phyloP scores from a whole-genome alignment of 768 basidiomycete species.

The Amanita polypyramis region DNA sequence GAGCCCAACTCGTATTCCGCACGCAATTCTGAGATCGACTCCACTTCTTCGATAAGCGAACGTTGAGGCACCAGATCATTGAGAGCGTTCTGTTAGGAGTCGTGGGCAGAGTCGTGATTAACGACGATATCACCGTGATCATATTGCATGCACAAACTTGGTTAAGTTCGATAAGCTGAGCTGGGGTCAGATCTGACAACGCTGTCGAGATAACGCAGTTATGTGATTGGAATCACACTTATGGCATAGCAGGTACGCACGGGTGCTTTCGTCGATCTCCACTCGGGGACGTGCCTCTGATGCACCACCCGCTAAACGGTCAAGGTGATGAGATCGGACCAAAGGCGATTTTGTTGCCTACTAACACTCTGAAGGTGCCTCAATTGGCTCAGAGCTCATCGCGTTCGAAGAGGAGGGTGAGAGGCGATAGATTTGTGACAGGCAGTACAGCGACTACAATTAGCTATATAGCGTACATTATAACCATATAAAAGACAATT shows the following conservation, averaged over 20 bases:
- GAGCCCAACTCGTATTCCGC: conserved; percentile 58
- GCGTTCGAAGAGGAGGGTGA: background rate
- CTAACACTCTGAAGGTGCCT: no score
- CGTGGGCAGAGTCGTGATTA: background rate
- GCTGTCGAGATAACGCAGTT: background rate
- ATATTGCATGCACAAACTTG: conserved; percentile 8
- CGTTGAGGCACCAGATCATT: conserved; percentile 28
- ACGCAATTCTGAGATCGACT: conserved; percentile 43
- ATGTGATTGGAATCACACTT: background rate
- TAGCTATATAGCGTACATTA: background rate
- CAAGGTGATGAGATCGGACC: background rate
- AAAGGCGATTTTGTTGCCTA: background rate
- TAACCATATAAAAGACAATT: background rate
- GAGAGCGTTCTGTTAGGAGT: conserved; percentile 9
- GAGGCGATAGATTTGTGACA: background rate
- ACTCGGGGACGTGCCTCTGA: background rate
- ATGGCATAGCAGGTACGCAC: background rate
- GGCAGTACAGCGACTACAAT: background rate
- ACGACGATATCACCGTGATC: background rate
- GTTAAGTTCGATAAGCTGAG: conserved; percentile 15
- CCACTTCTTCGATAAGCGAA: conserved; percentile 45
- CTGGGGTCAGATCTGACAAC: conserved; percentile 7
- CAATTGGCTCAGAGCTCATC: background rate
- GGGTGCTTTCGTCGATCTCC: background rate
- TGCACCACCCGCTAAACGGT: background rate